Evolutionary conservation across 257 asterid genomes (phyloP), one percentile per base, ranked within the genome.

Genomic region (Ligustrum vulgare): DNA sequence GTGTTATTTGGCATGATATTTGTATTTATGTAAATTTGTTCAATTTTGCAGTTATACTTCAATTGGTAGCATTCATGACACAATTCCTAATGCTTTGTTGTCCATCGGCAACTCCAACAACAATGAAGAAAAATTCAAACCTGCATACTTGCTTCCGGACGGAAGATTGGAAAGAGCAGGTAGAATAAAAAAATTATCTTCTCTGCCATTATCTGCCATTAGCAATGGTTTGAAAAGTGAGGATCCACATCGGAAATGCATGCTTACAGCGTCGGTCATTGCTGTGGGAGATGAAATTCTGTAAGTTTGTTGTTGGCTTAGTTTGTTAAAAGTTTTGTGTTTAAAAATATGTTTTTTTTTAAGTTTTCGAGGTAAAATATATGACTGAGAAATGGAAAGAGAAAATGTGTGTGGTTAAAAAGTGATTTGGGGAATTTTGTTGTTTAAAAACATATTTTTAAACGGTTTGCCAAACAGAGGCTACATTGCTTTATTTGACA

Each of bases 161-260:
- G 99, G 99, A 83, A 87, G 99, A 79, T 80, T 89, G 82, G 99
- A 94, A 87, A 86, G 98, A 84, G 96, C 97, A 10, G 98, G 99
- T 68, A 89, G 98, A 78, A 90, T 56, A 71, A 94, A 87, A 76
- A 94, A 88, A 80, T 54, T 76, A 47, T 11, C 85, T 80, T 80
- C 89, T 70, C 82, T 71, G 73, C 82, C 85, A 67, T 64, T 78
- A 13, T 77, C 89, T 71, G 79, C 86, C 72, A 69, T 72, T 79
- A 79, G 82, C 83, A 88, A 88, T 81, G 97, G 96, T 66, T 65
- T 89, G 79, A 81, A 79, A 75, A 67, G 74, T 68, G 90, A 86
- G 77, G 83, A 81, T 82, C 67, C 75, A 37, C 77, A 76, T 70
- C 71, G 37, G 72, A 83, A 75, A 78, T 82, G 81, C 79, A 76